phyloP scores from a whole-genome alignment of 2,329 filamentous ascomycete genomes.

The Monilinia aucupariae region DNA sequence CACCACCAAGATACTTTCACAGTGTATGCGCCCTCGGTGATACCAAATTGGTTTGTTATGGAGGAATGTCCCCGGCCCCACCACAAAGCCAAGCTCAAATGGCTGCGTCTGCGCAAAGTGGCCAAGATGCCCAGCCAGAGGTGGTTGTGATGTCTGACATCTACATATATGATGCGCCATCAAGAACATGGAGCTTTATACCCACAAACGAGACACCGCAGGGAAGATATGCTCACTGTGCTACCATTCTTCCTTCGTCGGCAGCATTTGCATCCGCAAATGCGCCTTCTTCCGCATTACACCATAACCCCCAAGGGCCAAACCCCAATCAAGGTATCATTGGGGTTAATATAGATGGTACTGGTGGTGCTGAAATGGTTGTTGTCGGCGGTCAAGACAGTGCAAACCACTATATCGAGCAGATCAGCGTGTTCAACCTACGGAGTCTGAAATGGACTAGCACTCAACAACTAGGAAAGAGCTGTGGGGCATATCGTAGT shows the following conservation, averaged over 20 bases:
- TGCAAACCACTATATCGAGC: conserved; percentile 97
- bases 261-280: conserved; percentile 79
- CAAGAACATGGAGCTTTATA: conserved; percentile 79
- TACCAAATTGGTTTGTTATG: conserved; percentile 95
- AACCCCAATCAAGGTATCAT: conserved; percentile 83
- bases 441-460: conserved; percentile 93
- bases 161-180: conserved; percentile 84
- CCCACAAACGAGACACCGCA: conserved; percentile 77
- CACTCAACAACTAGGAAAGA: conserved; percentile 79
- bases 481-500: conserved; percentile 92
- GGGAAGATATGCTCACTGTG: conserved; percentile 94
- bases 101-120: conserved; percentile 40
- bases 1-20: conserved; percentile 92
- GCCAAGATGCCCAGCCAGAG: conserved; percentile 67
- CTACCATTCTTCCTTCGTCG: conserved; percentile 82
- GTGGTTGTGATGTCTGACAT: conserved; percentile 98
- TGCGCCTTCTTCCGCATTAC: conserved; percentile 78
- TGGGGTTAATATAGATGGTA: conserved; percentile 82
- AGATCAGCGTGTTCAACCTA: conserved; percentile 97
- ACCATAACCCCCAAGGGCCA: conserved; percentile 79
- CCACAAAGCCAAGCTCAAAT: conserved; percentile 41
- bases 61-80: conserved; percentile 84
- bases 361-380: conserved; percentile 92
- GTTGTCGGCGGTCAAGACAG: conserved; percentile 95
- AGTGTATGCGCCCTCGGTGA: conserved; percentile 91